phyloP scores from a whole-genome alignment of 176 grass and related monocot species.

The Paspalum vaginatum region DNA sequence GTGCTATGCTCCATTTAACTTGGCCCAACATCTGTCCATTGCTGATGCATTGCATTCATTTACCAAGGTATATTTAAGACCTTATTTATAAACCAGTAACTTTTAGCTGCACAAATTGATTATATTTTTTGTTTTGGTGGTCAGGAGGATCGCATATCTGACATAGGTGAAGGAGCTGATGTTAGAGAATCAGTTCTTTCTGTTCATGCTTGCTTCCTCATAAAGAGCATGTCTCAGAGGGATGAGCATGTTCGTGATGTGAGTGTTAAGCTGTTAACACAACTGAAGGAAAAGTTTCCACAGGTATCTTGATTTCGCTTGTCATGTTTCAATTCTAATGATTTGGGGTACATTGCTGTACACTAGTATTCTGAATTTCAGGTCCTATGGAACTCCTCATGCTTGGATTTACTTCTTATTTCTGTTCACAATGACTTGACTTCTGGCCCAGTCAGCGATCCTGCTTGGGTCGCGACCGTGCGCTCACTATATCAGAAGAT shows the following conservation, averaged over 20 bases:
- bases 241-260: conserved; percentile 96
- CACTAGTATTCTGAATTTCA: conserved; percentile 46
- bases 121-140: conserved; percentile 46
- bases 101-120: conserved; percentile 26
- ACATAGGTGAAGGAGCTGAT: conserved; percentile 90
- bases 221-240: conserved; percentile 98
- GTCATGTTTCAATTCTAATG: conserved; percentile 30
- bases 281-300: conserved; percentile 94
- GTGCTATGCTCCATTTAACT: conserved; percentile 17
- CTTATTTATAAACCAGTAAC: conserved; percentile 27
- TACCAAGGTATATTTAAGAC: conserved; percentile 4
- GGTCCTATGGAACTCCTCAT: conserved; percentile 96
- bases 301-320: conserved; percentile 64
- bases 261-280: conserved; percentile 90
- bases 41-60: conserved; percentile 11
- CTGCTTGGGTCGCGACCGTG: conserved; percentile 96
- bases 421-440: conserved; percentile 96
- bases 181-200: conserved; percentile 83
- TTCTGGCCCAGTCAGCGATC: conserved; percentile 93
- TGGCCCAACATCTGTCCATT: conserved; percentile 7
- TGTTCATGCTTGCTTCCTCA: conserved; percentile 87
- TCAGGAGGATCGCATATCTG: conserved; percentile 89
- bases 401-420: conserved; percentile 96
- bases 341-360: conserved; percentile 35
- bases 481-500: conserved; percentile 96